Evolutionary conservation across 352 stramenopile genomes (phyloP), one percentile per base, ranked within the genome.

Genomic region (Aphanomyces euteiches): DNA sequence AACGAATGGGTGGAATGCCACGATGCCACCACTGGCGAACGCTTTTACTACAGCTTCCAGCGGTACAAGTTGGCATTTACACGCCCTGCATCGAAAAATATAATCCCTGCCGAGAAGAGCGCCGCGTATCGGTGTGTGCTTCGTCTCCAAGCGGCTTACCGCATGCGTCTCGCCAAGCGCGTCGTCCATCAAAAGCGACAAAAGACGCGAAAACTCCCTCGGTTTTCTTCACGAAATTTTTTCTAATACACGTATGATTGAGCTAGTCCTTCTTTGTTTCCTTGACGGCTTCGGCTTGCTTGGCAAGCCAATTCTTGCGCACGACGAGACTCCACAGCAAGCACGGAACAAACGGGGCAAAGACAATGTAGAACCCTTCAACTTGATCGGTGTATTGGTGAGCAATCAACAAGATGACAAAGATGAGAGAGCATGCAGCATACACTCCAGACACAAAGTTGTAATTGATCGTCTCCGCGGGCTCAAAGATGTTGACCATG

Each of bases 391-490:
- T 81, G 79, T 83, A 87, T 58, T 83, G 79, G 73, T 93, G 83
- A 58, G 87, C 63, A 48, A 78, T 77, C 21, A 79, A 73, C 36
- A 96, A 80, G 67, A 89, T 48, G 56, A 82, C 63, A 57, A 76
- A 88, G 48, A 95, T 67, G 37, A 74, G 68, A 7, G 78, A 84
- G 67, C 89, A 93, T 69, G 84, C 78, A 21, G 75, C 81, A 73
- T 96, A 96, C 40, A 90, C 76, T 43, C 84, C 84, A 21, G 79
- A 73, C 28, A 96, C 87, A 68, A 96, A 96, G 80, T 92, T 89
- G 82, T 96, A 96, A 79, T 96, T 96, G 76, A 95, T 96, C 34
- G 78, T 86, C 48, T 80, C 66, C 56, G 83, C 90, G 64, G 84
- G 84, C 71, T 75, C 82, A 40, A 94, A 84, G 66, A 92, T 41